These are phyloP conservation scores for Fabrea salina DNA, from an alignment of 169 alveolate genomes.

Conservation along the genomic window DNA sequence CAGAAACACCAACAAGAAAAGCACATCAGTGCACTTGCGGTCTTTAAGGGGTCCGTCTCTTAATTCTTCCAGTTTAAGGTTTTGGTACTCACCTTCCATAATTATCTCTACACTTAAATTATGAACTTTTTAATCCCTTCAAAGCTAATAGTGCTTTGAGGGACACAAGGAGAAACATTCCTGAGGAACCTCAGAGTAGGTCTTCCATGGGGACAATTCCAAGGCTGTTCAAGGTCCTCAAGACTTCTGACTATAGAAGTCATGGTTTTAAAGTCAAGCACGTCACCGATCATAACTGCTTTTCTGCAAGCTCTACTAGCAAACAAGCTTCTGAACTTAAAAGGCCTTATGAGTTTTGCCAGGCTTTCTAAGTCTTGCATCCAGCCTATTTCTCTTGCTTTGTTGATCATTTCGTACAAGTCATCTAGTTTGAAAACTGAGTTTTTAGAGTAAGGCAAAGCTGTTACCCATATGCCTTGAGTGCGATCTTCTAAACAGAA, in stretches of 20 bases:
- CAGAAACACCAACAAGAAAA: constrained; percentile 59
- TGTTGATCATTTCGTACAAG: constrained; percentile 36
- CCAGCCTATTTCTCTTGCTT: constrained; percentile 18
- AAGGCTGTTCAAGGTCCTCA: constrained; percentile 92
- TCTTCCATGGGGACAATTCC: constrained; percentile 99
- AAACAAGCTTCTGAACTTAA: constrained; percentile 75
- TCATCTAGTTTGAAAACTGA: constrained; percentile 45
- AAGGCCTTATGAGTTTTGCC: constrained; percentile 66
- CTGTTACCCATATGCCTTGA: constrained; percentile 1
- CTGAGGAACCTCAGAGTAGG: constrained; percentile 95
- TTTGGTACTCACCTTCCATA: too few species aligned
- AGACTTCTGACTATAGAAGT: constrained; percentile 80
- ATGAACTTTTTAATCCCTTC: too few species aligned
- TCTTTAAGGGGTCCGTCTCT: constrained; percentile 20
- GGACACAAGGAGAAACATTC: too few species aligned
- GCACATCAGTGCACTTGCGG: constrained; percentile 60
- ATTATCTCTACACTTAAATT: too few species aligned
- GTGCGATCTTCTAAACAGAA: constrained; percentile 60
- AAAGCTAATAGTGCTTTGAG: too few species aligned
- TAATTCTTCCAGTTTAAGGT: neutral
- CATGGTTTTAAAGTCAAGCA: constrained; percentile 87
- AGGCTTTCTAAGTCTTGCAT: neutral
- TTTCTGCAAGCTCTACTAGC: constrained; percentile 97
- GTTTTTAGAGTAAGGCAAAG: constrained; percentile 52
- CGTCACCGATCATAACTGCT: constrained; percentile 95